Evolutionary conservation across 176 grass and related monocot species (phyloP), one percentile per base, ranked within the genome.

Genomic region (Eremochloa ophiuroides): DNA sequence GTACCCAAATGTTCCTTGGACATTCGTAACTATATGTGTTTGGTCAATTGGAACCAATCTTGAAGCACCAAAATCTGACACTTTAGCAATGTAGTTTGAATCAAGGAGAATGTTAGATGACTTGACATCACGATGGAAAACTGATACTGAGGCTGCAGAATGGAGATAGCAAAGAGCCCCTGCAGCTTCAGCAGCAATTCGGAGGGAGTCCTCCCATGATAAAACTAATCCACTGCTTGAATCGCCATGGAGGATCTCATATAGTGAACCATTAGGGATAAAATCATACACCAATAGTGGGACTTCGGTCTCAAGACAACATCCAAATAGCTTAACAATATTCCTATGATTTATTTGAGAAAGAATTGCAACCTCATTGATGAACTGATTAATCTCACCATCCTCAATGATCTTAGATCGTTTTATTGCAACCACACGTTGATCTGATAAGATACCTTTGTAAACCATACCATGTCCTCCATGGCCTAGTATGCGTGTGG

Each of bases 381-480:
- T 71, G 43, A 83, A 83, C 8, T 66, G 31, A 28, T 4, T 75
- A 16, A 74, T 74, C 30, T 74, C 80, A 1, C 22, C 20, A 27
- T 73, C 50, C 27, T 62, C 55, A 0, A 72, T 62, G 16, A 20
- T 29, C 3, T 50, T 64, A 3, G 80, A 83, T 1, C 9, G 62
- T 14, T 82, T 73, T 27, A 73, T 82, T 0, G 40, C 60, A 7
- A 66, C 81, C 0, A 83, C 71, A 9, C 64, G 73, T 58, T 84
- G 82, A 1, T 84, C 61, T 1, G 27, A 84, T 76, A 76, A 68
- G 12, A 76, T 76, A 8, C 62, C 82, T 39, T 84, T 73, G 4
- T 75, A 75, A 1, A 76, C 82, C 47, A 69, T 84, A 6, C 20
- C 63, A 47, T 84, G 82, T 5, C 73, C 82, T 59, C 82, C 73